These are phyloP conservation scores for Purpureocillium lavendulum DNA, from an alignment of 2,329 filamentous ascomycete species.

Conservation along the genomic window DNA sequence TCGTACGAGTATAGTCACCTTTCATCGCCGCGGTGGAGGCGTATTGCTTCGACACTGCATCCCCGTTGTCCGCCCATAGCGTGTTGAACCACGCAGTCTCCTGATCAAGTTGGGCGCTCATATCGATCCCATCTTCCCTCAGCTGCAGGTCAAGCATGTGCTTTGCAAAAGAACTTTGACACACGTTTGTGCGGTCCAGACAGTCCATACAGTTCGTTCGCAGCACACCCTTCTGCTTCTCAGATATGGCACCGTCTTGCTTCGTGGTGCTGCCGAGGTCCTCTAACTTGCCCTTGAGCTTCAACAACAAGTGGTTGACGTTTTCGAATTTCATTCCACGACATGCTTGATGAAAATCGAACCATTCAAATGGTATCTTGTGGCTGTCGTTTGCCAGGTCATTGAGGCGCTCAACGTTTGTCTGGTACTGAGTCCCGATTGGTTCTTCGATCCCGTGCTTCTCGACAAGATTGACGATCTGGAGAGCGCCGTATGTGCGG, in stretches of 20 bases:
- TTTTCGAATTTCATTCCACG: constrained; percentile 98
- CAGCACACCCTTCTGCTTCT: constrained; percentile 65
- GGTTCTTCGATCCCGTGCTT: constrained; percentile 75
- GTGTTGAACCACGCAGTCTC: constrained; percentile 91
- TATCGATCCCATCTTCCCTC: constrained; percentile 64
- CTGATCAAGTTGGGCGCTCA: constrained; percentile 67
- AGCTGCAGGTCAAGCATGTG: constrained; percentile 76
- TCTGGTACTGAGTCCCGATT: constrained; percentile 71
- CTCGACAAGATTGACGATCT: constrained; percentile 79
- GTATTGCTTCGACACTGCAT: constrained; percentile 92
- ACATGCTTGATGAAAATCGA: constrained; percentile 89
- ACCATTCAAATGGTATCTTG: constrained; percentile 72
- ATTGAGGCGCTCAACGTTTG: constrained; percentile 59
- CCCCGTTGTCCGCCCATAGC: constrained; percentile 95
- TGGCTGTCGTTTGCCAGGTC: constrained; percentile 41
- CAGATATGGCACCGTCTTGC: constrained; percentile 30
- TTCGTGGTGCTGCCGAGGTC: constrained; percentile 63
- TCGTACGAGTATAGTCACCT: constrained; percentile 88
- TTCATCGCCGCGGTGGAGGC: constrained; percentile 93
- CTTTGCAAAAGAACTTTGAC: constrained; percentile 83
- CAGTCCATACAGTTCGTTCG: constrained; percentile 99
- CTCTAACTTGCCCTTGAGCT: constrained; percentile 58
- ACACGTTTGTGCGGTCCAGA: constrained; percentile 90
- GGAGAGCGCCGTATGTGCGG: constrained; percentile 65
- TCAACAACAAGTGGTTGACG: constrained; percentile 69